Conservation (phyloP, 805 yeast species). For the Saturnispora saitoi region DNA sequence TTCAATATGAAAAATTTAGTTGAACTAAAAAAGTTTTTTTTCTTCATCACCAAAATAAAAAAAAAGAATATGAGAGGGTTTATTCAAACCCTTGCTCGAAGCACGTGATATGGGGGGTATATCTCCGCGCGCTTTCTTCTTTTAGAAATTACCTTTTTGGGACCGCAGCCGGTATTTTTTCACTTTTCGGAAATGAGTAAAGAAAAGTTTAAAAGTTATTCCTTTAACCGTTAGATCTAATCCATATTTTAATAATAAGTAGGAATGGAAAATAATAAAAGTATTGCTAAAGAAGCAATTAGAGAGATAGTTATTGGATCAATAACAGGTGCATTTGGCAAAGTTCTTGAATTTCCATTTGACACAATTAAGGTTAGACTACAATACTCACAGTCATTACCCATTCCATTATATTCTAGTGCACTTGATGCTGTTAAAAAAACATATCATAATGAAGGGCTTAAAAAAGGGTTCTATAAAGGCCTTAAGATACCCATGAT, state of each 20-base stretch:
- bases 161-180: not conserved
- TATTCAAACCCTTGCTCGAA: conserved; percentile 4
- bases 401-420: conserved; percentile 40
- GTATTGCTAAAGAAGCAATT: conserved; percentile 19
- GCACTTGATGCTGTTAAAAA: conserved; percentile 57
- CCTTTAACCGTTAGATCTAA: too few species aligned
- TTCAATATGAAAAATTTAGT: not conserved
- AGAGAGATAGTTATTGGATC: conserved; percentile 44
- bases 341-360: conserved; percentile 81
- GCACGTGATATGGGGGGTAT: conserved; percentile 5
- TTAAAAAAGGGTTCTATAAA: conserved; percentile 60
- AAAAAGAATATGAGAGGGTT: not conserved
- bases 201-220: too few species aligned
- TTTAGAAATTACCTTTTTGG: not conserved
- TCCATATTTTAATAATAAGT: not conserved
- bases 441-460: conserved; percentile 63
- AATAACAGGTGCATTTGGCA: conserved; percentile 74
- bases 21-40: too few species aligned
- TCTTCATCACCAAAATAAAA: too few species aligned
- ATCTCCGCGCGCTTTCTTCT: not conserved
- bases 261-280: conserved; percentile 7
- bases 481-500: conserved; percentile 75
- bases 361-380: conserved; percentile 87
- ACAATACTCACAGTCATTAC: conserved; percentile 59
- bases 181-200: too few species aligned